Conservation (phyloP, 495 filamentous ascomycete genomes). For the Penicillium diatomitis region DNA sequence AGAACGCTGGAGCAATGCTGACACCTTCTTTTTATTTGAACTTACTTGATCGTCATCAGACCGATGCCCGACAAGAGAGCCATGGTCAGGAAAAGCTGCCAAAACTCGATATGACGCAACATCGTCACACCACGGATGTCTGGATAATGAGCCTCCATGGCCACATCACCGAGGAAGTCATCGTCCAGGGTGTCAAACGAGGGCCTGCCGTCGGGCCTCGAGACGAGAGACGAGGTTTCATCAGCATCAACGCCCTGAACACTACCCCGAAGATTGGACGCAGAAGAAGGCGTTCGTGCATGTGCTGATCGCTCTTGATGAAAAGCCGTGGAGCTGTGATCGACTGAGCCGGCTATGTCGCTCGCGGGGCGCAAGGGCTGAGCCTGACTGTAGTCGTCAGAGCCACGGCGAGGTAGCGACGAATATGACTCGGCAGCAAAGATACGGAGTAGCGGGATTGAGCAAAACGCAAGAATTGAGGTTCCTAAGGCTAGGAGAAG, state of each 20-base stretch:
- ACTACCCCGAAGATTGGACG: constrained; percentile 26
- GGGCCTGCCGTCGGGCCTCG: constrained; percentile 37
- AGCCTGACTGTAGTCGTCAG: constrained; percentile 39
- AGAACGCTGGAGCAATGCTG: not conserved
- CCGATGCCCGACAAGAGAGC: constrained; percentile 86
- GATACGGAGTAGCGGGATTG: constrained; percentile 75
- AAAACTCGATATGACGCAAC: constrained; percentile 72
- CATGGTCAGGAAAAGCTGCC: constrained; percentile 79
- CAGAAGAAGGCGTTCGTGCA: constrained; percentile 27
- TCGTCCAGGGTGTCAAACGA: constrained; percentile 30
- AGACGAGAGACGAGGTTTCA: constrained; percentile 81
- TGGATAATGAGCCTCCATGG: constrained; percentile 53
- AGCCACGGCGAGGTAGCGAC: constrained; percentile 43
- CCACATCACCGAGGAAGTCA: constrained; percentile 30
- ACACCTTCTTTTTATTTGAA: constrained; percentile 6
- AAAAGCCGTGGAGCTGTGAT: constrained; percentile 38
- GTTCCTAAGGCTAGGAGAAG: constrained; percentile 76
- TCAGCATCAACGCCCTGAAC: constrained; percentile 37
- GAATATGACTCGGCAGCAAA: constrained; percentile 54
- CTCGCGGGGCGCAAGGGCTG: constrained; percentile 53
- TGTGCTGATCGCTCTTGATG: constrained; percentile 21
- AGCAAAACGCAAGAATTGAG: constrained; percentile 58
- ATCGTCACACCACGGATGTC: constrained; percentile 85
- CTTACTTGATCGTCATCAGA: constrained; percentile 98
- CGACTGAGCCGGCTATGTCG: constrained; percentile 39